Conservation (phyloP, 2,329 filamentous ascomycete species). For the Sporothrix mexicana region DNA sequence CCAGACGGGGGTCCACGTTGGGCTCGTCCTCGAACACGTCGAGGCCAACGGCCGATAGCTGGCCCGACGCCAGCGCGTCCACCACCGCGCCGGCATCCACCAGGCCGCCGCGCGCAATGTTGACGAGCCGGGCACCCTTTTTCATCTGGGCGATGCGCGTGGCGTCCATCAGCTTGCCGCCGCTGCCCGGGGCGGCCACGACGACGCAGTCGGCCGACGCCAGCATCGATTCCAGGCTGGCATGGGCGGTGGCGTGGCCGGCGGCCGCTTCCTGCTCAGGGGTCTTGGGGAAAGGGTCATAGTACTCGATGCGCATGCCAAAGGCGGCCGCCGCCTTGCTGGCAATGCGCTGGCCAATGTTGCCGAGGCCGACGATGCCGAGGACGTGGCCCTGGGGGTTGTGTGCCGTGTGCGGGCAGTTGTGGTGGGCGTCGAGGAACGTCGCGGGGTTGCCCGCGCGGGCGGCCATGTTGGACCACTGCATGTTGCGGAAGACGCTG, state of each 20-base stretch:
- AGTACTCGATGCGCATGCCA: slow-evolving; percentile 64
- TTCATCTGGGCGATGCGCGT: slow-evolving; percentile 54
- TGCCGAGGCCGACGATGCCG: slow-evolving; percentile 65
- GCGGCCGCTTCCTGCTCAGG: slow-evolving; percentile 51
- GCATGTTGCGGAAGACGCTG: slow-evolving; percentile 69
- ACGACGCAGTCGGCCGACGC: slow-evolving; percentile 56
- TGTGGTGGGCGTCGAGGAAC: slow-evolving; percentile 40
- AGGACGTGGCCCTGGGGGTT: slow-evolving; percentile 61
- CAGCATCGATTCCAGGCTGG: slow-evolving; percentile 54
- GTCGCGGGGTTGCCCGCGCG: slow-evolving; percentile 43
- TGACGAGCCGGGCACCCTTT: slow-evolving; percentile 58
- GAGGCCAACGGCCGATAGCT: slow-evolving; percentile 53
- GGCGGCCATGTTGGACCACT: slow-evolving; percentile 67
- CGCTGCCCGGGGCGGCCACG: slow-evolving; percentile 56
- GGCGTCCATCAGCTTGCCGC: slow-evolving; percentile 51
- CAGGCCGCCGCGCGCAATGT: slow-evolving; percentile 60
- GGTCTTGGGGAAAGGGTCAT: slow-evolving; percentile 53
- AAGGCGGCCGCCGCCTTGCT: slow-evolving; percentile 59
- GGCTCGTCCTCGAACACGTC: slow-evolving; percentile 61
- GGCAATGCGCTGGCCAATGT: slow-evolving; percentile 60
- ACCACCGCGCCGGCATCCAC: slow-evolving; percentile 54
- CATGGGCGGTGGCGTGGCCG: slow-evolving; percentile 49
- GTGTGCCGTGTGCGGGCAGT: slow-evolving; percentile 51
- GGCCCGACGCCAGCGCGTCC: slow-evolving; percentile 53
- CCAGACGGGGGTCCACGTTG: slow-evolving; percentile 45